Conservation (phyloP, 2,329 filamentous ascomycete genomes). For the Aspergillus pseudotamarii region DNA sequence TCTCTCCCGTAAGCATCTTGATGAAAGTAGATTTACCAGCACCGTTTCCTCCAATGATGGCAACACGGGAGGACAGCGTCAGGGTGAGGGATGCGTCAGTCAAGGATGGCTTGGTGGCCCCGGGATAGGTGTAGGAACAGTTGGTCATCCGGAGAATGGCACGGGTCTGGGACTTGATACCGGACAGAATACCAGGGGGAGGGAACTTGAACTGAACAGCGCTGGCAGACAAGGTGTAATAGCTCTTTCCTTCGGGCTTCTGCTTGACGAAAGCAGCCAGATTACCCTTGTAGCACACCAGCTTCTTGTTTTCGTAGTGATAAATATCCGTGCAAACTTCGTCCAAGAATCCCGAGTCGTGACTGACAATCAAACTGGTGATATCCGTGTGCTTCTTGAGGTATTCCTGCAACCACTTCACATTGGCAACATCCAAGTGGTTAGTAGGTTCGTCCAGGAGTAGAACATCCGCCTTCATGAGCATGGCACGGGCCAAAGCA, state of each 20-base stretch:
- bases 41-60: conserved; percentile 96
- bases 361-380: conserved; percentile 94
- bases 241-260: conserved; percentile 93
- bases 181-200: conserved; percentile 86
- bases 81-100: conserved; percentile 84
- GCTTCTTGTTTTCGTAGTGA: conserved; percentile 98
- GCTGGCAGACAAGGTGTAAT: conserved; percentile 90
- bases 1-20: conserved; percentile 93
- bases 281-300: conserved; percentile 59
- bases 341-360: conserved; percentile 97
- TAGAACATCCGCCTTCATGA: conserved; percentile 94
- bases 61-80: conserved; percentile 85
- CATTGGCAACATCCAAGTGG: conserved; percentile 94
- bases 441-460: conserved; percentile 98
- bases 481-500: conserved; percentile 91
- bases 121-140: conserved; percentile 92
- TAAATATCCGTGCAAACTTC: conserved; percentile 98
- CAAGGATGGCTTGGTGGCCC: conserved; percentile 82
- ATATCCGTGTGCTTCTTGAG: conserved; percentile 95
- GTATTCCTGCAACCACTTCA: conserved; percentile 94
- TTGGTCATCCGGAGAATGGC: conserved; percentile 95
- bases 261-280: conserved; percentile 74
- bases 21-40: conserved; percentile 98
- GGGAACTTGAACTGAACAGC: conserved; percentile 98
- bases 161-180: conserved; percentile 92